These are phyloP conservation scores for Puccinia novopanici DNA, from an alignment of 1,284 basidiomycete species.

Conservation along the genomic window DNA sequence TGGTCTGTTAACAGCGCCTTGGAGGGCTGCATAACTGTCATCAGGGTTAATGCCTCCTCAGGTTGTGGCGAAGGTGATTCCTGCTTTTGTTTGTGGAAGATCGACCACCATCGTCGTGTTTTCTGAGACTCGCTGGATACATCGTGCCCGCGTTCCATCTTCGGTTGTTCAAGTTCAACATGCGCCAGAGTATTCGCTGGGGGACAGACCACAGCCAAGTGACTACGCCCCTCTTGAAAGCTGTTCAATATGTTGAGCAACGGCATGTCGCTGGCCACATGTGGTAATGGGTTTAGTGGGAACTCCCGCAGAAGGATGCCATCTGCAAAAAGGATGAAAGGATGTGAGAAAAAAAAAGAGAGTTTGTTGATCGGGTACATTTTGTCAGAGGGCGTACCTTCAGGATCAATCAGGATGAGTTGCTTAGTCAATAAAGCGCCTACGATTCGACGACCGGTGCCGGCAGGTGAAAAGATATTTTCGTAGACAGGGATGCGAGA, in stretches of 20 bases:
- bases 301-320: slow-evolving; percentile 75
- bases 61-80: not conserved
- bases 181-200: slow-evolving; percentile 17
- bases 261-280: slow-evolving; percentile 80
- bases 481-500: slow-evolving; percentile 65
- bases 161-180: slow-evolving; percentile 62
- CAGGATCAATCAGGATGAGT: slow-evolving; percentile 46
- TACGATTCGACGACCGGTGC: slow-evolving; percentile 15
- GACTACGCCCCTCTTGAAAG: slow-evolving; percentile 86
- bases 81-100: slow-evolving; percentile 68
- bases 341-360: not conserved
- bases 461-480: slow-evolving; percentile 52
- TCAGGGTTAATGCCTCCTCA: not conserved
- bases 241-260: slow-evolving; percentile 82
- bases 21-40: slow-evolving; percentile 56
- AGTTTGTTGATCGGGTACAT: not conserved
- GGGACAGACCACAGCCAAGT: slow-evolving; percentile 79
- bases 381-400: slow-evolving; percentile 9
- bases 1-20: not conserved
- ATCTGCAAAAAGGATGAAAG: slow-evolving; percentile 61
- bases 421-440: slow-evolving; percentile 44
- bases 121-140: slow-evolving; percentile 61
- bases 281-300: slow-evolving; percentile 79
- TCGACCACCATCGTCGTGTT: slow-evolving; percentile 53
- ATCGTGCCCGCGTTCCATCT: slow-evolving; percentile 55